Percentiles rank a stretch among this genome's conserved stretches.
Conservation (phyloP, 208 protist genomes). For the Leishmania guyanensis region DNA sequence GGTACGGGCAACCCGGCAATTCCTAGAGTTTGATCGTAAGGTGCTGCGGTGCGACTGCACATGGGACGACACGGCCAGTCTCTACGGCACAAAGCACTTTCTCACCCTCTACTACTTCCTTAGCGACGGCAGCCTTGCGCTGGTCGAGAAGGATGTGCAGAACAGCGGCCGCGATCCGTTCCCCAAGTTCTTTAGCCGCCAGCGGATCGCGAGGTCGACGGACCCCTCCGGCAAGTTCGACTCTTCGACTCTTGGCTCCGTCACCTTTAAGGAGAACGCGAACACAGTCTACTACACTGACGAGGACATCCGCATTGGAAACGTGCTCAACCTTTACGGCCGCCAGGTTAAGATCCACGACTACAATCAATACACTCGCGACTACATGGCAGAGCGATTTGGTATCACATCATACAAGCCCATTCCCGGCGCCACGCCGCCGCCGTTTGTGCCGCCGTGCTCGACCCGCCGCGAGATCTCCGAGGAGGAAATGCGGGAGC, state of each 20-base stretch:
- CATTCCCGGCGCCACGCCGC: constrained; percentile 64
- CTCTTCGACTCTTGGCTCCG: constrained; percentile 91
- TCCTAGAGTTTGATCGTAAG: constrained; percentile 95
- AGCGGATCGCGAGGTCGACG: constrained; percentile 82
- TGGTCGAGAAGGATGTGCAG: constrained; percentile 93
- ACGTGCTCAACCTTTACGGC: constrained; percentile 88
- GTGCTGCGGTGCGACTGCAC: constrained; percentile 96
- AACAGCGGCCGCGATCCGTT: constrained; percentile 98
- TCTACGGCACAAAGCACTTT: constrained; percentile 92
- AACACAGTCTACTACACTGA: constrained; percentile 96
- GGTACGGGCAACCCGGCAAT: constrained; percentile 88
- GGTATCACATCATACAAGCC: constrained; percentile 65
- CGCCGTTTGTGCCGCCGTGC: constrained; percentile 66
- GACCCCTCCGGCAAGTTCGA: constrained; percentile 64
- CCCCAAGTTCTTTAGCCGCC: constrained; percentile 94
- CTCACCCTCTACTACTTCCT: constrained; percentile 98
- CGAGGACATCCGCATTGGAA: constrained; percentile 93
- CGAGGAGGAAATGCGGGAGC: constrained; percentile 87
- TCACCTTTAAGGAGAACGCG: constrained; percentile 87
- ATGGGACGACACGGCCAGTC: constrained; percentile 94
- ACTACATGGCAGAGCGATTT: constrained; percentile 80
- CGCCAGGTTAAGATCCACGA: constrained; percentile 89
- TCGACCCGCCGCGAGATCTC: constrained; percentile 86
- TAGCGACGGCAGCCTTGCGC: constrained; percentile 94
- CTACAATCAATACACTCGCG: constrained; percentile 94